Conservation (phyloP, 345 rosid species). For the Boechera divaricarpa region DNA sequence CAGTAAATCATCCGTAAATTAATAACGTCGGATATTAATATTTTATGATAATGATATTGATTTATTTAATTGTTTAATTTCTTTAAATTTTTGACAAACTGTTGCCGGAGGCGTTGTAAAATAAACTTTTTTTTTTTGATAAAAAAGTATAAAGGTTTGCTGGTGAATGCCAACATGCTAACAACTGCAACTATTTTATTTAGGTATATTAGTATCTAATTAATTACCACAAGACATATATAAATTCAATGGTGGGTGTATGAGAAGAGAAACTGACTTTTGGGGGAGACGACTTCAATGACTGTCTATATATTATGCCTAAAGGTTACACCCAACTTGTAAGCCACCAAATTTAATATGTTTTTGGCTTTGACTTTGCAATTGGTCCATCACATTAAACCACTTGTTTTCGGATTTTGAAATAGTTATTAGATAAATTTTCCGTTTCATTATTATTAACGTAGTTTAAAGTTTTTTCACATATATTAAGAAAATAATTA, state of each 20-base stretch:
- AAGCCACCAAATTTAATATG: slow-evolving; percentile 8
- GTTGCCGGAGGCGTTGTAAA: not conserved
- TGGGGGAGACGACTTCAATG: slow-evolving; percentile 34
- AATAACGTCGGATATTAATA: too few relatives aligned
- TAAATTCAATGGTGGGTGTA: slow-evolving; percentile 1
- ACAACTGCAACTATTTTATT: slow-evolving; percentile 32
- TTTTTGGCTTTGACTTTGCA: slow-evolving; percentile 21
- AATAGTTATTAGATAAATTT: not conserved
- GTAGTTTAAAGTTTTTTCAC: too few relatives aligned
- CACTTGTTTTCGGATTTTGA: slow-evolving; percentile 11
- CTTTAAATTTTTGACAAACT: not conserved
- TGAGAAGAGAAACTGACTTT: slow-evolving; percentile 27
- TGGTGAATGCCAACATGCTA: slow-evolving; percentile 34
- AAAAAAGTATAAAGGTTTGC: not conserved
- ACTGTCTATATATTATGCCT: slow-evolving; percentile 8
- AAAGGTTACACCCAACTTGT: slow-evolving; percentile 17
- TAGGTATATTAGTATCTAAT: slow-evolving; percentile 2
- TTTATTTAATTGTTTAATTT: too few relatives aligned
- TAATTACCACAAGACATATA: slow-evolving; percentile 18
- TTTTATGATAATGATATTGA: too few relatives aligned
- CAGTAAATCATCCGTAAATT: too few relatives aligned
- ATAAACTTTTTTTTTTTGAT: not conserved
- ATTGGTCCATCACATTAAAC: not conserved
- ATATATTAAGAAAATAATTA: too few relatives aligned
- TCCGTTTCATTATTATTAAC: too few relatives aligned